Conservation (phyloP, 257 asterid genomes). For the Salvia hispanica region DNA sequence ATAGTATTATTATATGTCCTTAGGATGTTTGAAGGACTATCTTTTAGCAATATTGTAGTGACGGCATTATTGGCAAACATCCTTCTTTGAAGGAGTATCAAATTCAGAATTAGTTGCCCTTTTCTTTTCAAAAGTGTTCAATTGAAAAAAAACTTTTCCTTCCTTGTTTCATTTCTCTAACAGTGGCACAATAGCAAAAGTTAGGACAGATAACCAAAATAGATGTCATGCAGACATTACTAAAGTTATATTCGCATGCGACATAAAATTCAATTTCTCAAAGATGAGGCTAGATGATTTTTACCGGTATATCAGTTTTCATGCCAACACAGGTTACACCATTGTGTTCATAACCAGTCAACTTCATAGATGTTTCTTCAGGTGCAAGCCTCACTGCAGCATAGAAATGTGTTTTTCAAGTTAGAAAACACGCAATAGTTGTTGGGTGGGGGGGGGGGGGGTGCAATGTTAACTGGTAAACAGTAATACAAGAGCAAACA, state of each 20-base stretch:
- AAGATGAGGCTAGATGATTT: constrained; percentile 11
- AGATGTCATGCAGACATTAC: constrained; percentile 1
- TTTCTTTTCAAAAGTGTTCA: too few relatives aligned
- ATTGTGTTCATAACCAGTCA: constrained; percentile 85
- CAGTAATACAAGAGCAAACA: background rate
- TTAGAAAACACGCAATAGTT: constrained; percentile 17
- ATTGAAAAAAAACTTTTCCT: too few relatives aligned
- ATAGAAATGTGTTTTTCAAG: constrained; percentile 5
- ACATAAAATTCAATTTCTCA: constrained; percentile 23
- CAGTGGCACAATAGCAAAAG: constrained; percentile 13
- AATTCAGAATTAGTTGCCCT: too few relatives aligned
- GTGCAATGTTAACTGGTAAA: background rate
- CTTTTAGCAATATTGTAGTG: too few relatives aligned
- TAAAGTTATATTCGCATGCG: constrained; percentile 22
- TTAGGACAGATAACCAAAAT: constrained; percentile 8
- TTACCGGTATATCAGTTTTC: constrained; percentile 89
- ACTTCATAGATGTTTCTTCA: constrained; percentile 61
- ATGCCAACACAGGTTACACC: constrained; percentile 90
- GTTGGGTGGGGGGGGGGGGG: background rate
- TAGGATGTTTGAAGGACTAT: too few relatives aligned
- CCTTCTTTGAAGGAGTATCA: too few relatives aligned
- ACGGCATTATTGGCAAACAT: too few relatives aligned
- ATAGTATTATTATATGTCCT: too few relatives aligned
- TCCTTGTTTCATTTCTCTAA: too few relatives aligned
- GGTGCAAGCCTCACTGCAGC: constrained; percentile 93